phyloP scores from a whole-genome alignment of 176 grass and related monocot genomes.

The barley (Hordeum vulgare) region MorexV3_pseudomolecules_assembly NC_058524.1:614560808-614561307 shows the following conservation, averaged over 20 bases:
- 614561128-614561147: background rate
- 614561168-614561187: background rate
- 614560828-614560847: constrained; percentile 40
- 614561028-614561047: constrained; percentile 11
- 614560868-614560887: constrained; percentile 72
- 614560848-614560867: constrained; percentile 83
- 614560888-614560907: constrained; percentile 98
- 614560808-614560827: constrained; percentile 39
- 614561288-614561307: background rate
- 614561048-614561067: constrained; percentile 3
- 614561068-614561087: background rate
- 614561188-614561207: background rate
- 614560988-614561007: constrained; percentile 11
- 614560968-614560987: constrained; percentile 14
- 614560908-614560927: constrained; percentile 61
- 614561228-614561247: constrained; percentile 6
- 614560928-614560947: constrained; percentile 48
- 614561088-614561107: background rate
- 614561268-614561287: background rate
- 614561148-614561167: background rate
- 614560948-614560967: constrained; percentile 58
- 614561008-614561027: background rate
- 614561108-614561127: background rate
- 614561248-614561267: background rate
- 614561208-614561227: background rate